Percentiles rank a stretch among this genome's conserved stretches.
These are phyloP conservation scores for Syzygium oleosum DNA, from an alignment of 345 rosid genomes.

Conservation along the genomic window DNA sequence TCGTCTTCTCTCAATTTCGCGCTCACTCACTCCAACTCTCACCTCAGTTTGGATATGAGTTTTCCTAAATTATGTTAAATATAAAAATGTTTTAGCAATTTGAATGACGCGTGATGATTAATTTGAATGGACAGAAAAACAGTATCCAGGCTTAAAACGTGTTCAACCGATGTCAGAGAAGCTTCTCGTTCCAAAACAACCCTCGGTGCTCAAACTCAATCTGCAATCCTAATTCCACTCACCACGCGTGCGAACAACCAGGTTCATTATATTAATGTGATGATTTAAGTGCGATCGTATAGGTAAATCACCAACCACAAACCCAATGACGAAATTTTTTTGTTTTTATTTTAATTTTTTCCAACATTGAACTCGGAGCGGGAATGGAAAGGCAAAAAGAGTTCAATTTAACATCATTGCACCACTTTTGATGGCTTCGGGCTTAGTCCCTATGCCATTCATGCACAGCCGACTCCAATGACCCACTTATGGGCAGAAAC, in stretches of 20 bases:
- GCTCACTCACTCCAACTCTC: no score
- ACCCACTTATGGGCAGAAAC: neutral
- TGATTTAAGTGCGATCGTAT: neutral
- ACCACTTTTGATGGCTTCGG: neutral
- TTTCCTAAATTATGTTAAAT: no score
- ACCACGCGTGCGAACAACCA: neutral
- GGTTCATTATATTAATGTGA: neutral
- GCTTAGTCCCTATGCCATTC: neutral
- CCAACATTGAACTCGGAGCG: neutral
- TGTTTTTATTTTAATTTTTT: neutral
- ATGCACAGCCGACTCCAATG: neutral
- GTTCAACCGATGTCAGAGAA: neutral
- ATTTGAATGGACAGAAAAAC: neutral
- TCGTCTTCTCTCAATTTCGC: no score
- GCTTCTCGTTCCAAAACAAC: neutral
- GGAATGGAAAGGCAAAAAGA: neutral
- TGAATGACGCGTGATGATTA: neutral
- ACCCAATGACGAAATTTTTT: neutral
- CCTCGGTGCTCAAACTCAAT: neutral
- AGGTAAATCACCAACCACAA: neutral
- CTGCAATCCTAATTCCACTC: neutral
- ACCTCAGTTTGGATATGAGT: no score
- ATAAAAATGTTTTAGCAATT: no score
- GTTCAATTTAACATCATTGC: neutral
- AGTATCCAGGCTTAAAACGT: neutral